Evolutionary conservation across 768 basidiomycete species (phyloP).

Genomic region (Phlebiopsis gigantea): DNA sequence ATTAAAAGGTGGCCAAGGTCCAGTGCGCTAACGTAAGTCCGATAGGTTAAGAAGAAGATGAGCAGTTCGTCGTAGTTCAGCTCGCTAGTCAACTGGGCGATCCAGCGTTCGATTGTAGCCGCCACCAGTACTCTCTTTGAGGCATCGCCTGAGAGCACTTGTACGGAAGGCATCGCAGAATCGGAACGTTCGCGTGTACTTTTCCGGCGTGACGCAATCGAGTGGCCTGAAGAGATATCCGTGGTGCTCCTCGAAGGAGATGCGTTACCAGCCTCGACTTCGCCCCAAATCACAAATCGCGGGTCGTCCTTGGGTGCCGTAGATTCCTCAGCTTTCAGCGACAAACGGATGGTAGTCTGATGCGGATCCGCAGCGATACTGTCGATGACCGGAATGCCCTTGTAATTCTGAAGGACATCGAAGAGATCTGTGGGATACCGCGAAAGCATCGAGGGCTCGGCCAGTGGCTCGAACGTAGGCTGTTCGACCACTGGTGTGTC

Average conservation of each 20-base stretch:
- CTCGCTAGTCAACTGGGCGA: slow-evolving; percentile 84
- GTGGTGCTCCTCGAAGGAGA: slow-evolving; percentile 35
- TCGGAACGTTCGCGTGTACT: slow-evolving; percentile 23
- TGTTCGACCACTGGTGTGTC: slow-evolving; percentile 7
- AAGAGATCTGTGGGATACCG: slow-evolving; percentile 73
- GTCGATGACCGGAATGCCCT: slow-evolving; percentile 70
- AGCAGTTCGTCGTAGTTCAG: slow-evolving; percentile 83
- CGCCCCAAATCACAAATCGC: slow-evolving; percentile 89
- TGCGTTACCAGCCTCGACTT: slow-evolving; percentile 35
- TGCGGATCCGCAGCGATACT: slow-evolving; percentile 50
- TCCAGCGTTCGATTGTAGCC: slow-evolving; percentile 90
- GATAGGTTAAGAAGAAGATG: slow-evolving; percentile 90
- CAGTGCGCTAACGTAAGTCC: slow-evolving; percentile 73
- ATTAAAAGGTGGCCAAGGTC: slow-evolving; percentile 81
- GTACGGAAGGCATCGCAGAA: slow-evolving; percentile 20
- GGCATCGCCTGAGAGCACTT: slow-evolving; percentile 22
- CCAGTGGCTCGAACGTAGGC: slow-evolving; percentile 20
- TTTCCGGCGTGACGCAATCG: slow-evolving; percentile 32
- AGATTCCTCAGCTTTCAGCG: slow-evolving; percentile 57
- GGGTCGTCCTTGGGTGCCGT: slow-evolving; percentile 82
- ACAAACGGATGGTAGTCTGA: slow-evolving; percentile 66
- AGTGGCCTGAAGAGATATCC: slow-evolving; percentile 34
- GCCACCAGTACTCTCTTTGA: slow-evolving; percentile 63
- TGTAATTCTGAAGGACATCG: slow-evolving; percentile 75
- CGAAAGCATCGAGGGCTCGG: slow-evolving; percentile 49